These are phyloP conservation scores for Lactarius vividus DNA, from an alignment of 768 basidiomycete genomes.

Conservation along the genomic window DNA sequence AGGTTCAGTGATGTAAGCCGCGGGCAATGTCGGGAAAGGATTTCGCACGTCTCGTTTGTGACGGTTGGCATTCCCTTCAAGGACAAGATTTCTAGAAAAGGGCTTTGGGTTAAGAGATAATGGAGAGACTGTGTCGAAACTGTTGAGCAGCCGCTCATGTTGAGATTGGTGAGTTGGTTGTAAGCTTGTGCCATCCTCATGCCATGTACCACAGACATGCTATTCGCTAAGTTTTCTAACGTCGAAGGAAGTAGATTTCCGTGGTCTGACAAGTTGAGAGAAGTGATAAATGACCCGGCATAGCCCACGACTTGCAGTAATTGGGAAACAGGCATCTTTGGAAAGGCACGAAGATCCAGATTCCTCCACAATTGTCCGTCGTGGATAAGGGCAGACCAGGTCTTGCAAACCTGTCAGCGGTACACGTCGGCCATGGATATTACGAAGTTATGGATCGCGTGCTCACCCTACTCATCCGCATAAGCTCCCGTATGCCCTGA, in stretches of 20 bases:
- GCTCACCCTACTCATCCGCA: constrained; percentile 77
- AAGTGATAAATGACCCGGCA: constrained; percentile 63
- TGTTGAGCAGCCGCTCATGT: constrained; percentile 68
- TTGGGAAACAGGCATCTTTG: constrained; percentile 49
- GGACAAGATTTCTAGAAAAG: constrained; percentile 52
- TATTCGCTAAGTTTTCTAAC: constrained; percentile 52
- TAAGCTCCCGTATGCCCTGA: constrained; percentile 70
- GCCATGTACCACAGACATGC: constrained; percentile 46
- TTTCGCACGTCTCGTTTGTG: constrained; percentile 69
- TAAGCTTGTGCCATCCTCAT: constrained; percentile 39
- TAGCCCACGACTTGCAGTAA: constrained; percentile 50
- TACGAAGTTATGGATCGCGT: constrained; percentile 12
- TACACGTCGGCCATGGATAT: constrained; percentile 7
- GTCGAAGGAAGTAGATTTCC: constrained; percentile 46
- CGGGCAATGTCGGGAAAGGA: constrained; percentile 58
- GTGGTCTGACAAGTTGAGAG: constrained; percentile 65
- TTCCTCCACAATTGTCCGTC: constrained; percentile 86
- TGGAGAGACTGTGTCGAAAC: constrained; percentile 68
- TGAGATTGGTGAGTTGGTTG: constrained; percentile 69
- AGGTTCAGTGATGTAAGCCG: constrained; percentile 62
- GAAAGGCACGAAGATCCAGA: constrained; percentile 62
- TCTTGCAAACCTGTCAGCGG: constrained; percentile 61
- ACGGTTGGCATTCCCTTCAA: constrained; percentile 69
- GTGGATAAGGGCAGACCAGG: constrained; percentile 71
- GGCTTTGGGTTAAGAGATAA: constrained; percentile 64